These are phyloP conservation scores for Yamagishiella unicocca DNA, from an alignment of 139 green algal genomes.

Conservation along the genomic window DNA sequence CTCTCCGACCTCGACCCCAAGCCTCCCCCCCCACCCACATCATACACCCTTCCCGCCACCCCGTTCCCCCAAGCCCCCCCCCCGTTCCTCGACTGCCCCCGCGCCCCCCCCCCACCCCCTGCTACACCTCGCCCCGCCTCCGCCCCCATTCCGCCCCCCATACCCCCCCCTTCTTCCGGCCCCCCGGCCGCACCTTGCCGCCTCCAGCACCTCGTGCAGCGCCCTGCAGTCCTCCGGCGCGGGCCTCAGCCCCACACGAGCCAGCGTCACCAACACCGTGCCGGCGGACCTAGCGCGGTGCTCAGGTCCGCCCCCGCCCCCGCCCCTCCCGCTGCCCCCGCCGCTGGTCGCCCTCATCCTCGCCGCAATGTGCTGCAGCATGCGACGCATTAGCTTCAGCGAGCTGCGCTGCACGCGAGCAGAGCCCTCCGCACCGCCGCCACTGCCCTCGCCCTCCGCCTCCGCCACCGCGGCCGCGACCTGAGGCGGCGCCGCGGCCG, in stretches of 20 bases:
- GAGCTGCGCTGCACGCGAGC: neutral
- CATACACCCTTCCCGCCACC: neutral
- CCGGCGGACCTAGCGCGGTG: neutral
- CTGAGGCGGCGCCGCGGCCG: neutral
- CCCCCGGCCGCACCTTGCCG: neutral
- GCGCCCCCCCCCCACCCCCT: neutral
- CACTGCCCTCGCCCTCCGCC: neutral
- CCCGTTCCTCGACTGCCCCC: neutral
- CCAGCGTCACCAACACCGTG: slow-evolving; percentile 1
- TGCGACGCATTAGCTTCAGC: neutral
- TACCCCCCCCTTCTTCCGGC: neutral
- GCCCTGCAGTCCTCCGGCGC: neutral
- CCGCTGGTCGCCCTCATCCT: neutral
- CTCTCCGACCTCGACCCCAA: too few species aligned
- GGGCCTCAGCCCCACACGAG: slow-evolving; percentile 17
- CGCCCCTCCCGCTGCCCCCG: neutral
- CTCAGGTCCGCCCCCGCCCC: neutral
- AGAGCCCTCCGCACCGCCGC: neutral
- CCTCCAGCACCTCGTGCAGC: slow-evolving; percentile 10
- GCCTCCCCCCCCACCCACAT: neutral
- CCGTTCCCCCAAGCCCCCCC: neutral
- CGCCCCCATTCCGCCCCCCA: neutral
- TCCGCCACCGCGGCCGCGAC: neutral
- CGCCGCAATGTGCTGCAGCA: neutral
- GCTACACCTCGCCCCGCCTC: neutral